phyloP scores from a whole-genome alignment of 371 early-diverging fungal genomes.

The Catenaria anguillulae region DNA sequence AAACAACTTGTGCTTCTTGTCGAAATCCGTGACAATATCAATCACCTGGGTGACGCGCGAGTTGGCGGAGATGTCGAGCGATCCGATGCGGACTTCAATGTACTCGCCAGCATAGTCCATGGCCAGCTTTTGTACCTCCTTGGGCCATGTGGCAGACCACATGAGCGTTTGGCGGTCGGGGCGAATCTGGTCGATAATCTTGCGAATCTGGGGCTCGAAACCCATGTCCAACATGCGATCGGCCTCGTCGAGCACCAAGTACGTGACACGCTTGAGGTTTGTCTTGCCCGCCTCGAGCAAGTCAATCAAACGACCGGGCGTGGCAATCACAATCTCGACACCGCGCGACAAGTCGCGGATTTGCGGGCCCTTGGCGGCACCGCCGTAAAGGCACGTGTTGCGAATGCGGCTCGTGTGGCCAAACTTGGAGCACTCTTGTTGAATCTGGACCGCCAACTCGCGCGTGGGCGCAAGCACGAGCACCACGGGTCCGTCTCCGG shows the following conservation, averaged over 20 bases:
- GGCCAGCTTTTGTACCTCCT: constrained; percentile 88
- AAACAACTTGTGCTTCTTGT: constrained; percentile 46
- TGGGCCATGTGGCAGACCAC: constrained; percentile 99
- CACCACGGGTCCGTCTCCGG: constrained; percentile 95
- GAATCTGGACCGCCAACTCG: constrained; percentile 89
- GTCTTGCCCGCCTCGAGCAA: constrained; percentile 79
- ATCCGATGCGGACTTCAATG: constrained; percentile 97
- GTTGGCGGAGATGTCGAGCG: constrained; percentile 43
- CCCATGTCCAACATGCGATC: constrained; percentile 99
- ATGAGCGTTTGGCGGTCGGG: constrained; percentile 98
- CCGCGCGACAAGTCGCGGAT: constrained; percentile 77
- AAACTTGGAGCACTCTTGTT: constrained; percentile 82
- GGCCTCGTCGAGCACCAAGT: constrained; percentile 96
- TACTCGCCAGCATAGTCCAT: constrained; percentile 86
- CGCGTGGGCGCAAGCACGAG: constrained; percentile 87
- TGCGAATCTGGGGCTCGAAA: constrained; percentile 98
- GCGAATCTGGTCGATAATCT: constrained; percentile 96
- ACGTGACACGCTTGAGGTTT: constrained; percentile 89
- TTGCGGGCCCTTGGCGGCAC: constrained; percentile 90
- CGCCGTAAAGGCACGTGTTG: constrained; percentile 92
- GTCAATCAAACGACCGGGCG: constrained; percentile 98
- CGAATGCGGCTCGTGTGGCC: constrained; percentile 74
- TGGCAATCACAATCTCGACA: constrained; percentile 97
- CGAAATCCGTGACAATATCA: constrained; percentile 61
- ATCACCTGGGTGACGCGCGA: constrained; percentile 44